Percentiles rank a stretch among this genome's conserved stretches.
Conservation (phyloP, 2,329 filamentous ascomycete genomes). For the Fusarium domesticum region DNA sequence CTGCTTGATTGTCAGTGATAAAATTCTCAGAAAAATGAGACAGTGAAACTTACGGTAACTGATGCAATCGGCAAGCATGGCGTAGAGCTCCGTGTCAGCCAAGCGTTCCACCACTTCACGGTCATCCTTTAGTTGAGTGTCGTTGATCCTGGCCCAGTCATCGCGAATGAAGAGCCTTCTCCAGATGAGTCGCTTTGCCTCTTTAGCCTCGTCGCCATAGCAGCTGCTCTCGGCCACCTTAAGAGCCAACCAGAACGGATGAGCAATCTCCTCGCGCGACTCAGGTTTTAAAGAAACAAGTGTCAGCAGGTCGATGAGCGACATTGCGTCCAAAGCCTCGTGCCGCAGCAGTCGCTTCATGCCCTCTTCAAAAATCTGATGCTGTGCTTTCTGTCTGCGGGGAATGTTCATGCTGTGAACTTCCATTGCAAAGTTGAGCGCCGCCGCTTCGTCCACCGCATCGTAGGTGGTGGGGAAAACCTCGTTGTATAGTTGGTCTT, state of each 20-base stretch:
- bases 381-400: slow-evolving; percentile 62
- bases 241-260: slow-evolving; percentile 75
- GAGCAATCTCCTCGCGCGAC: slow-evolving; percentile 51
- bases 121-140: slow-evolving; percentile 72
- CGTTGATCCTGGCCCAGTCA: slow-evolving; percentile 78
- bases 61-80: slow-evolving; percentile 62
- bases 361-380: slow-evolving; percentile 66
- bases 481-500: slow-evolving; percentile 72
- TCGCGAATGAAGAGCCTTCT: slow-evolving; percentile 80
- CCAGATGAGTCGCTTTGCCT: slow-evolving; percentile 70
- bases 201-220: slow-evolving; percentile 54
- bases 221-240: slow-evolving; percentile 55
- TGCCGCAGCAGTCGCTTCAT: slow-evolving; percentile 69
- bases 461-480: slow-evolving; percentile 64
- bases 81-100: slow-evolving; percentile 64
- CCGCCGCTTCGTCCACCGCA: slow-evolving; percentile 77
- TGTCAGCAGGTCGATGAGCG: slow-evolving; percentile 74
- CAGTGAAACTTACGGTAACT: slow-evolving; percentile 55
- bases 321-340: slow-evolving; percentile 63
- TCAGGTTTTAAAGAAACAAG: slow-evolving; percentile 56
- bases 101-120: slow-evolving; percentile 61
- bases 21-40: neutral
- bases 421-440: slow-evolving; percentile 71
- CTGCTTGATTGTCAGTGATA: slow-evolving; percentile 35
- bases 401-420: slow-evolving; percentile 57